Percentiles rank a stretch among this genome's conserved stretches.
Evolutionary conservation across 345 rosid species (phyloP).

Genomic region (Eucalyptus dawsonii): DNA sequence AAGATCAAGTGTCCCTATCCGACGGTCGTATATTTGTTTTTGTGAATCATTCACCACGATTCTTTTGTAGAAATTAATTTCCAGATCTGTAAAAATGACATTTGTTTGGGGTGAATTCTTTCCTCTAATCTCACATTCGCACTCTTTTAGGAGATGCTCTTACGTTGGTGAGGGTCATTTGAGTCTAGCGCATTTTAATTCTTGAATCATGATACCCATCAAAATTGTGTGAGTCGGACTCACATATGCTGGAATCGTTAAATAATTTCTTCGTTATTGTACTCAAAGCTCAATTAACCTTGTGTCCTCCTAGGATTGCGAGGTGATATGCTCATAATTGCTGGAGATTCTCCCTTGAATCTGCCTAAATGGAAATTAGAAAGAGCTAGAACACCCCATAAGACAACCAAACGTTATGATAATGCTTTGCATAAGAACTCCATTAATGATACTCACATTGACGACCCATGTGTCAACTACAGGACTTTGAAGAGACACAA

Average conservation of each 20-base stretch:
- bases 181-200: too few species aligned
- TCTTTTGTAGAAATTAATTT: not conserved
- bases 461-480: too few species aligned
- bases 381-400: not conserved
- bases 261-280: too few species aligned
- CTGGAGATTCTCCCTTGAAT: not conserved
- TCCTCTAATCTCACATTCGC: not conserved
- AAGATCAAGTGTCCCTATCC: not conserved
- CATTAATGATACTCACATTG: too few species aligned
- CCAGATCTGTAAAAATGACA: not conserved
- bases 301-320: not conserved
- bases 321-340: not conserved
- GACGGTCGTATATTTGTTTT: too few species aligned
- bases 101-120: not conserved
- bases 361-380: not conserved
- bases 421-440: too few species aligned
- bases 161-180: not conserved
- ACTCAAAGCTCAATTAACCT: not conserved
- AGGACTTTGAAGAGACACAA: too few species aligned
- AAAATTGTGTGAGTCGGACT: not conserved
- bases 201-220: not conserved
- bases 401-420: not conserved
- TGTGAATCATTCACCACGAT: not conserved
- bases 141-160: not conserved
- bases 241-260: not conserved